A percentile compares a stretch with the other conserved stretches of the same genome.
Evolutionary conservation across 371 early-diverging fungal species (phyloP).

Genomic region (Lichtheimia hyalospora): DNA sequence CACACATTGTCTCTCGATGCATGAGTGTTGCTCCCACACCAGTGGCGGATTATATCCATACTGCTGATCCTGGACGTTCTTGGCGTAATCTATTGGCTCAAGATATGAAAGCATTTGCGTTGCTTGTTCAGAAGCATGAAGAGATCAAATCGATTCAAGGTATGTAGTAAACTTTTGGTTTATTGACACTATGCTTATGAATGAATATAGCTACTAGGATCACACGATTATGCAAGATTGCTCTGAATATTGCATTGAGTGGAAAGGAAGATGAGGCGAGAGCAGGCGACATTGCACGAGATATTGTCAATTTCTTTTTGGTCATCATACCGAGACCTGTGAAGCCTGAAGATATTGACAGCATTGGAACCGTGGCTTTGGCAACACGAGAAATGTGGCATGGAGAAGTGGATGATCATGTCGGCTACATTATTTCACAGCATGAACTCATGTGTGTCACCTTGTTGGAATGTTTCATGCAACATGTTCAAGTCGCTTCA

Average conservation of each 20-base stretch:
- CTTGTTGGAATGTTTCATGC: conserved; percentile 26
- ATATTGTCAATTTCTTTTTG: conserved; percentile 24
- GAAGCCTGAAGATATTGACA: conserved; percentile 22
- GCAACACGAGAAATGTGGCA: not conserved
- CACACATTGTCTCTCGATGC: conserved; percentile 10
- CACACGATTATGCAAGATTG: not conserved
- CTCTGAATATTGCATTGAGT: conserved; percentile 3
- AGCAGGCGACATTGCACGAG: conserved; percentile 4
- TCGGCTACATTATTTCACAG: conserved; percentile 1
- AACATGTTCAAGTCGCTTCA: conserved; percentile 19
- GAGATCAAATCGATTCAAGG: not conserved
- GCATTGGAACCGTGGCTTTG: conserved; percentile 9
- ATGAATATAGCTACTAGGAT: conserved; percentile 5
- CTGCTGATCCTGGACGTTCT: not conserved
- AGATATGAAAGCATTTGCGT: conserved; percentile 9
- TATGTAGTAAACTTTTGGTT: not conserved
- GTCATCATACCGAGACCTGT: conserved; percentile 10
- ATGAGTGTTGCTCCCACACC: not conserved
- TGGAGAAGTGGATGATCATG: conserved; percentile 18
- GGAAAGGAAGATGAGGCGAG: not conserved
- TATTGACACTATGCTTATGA: not conserved
- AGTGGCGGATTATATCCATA: not conserved
- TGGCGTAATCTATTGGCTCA: conserved; percentile 10
- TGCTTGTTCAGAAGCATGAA: not conserved
- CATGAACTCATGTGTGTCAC: conserved; percentile 19